Evolutionary conservation across 345 rosid genomes (phyloP).

Genomic region (Excoecaria agallocha): DNA sequence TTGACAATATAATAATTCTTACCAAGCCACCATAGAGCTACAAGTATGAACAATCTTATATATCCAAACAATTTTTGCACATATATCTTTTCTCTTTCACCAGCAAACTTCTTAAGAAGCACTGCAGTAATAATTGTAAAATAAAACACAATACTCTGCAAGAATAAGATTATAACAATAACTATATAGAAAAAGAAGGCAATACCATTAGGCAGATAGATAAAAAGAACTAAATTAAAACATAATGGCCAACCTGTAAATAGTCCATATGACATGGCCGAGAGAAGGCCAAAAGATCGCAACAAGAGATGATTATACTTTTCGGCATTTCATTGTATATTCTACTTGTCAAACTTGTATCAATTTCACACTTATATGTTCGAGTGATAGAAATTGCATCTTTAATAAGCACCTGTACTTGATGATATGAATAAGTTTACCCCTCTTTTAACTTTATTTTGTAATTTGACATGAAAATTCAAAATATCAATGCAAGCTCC

Average conservation of each 20-base stretch:
- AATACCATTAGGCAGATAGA: not conserved
- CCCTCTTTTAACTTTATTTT: too few relatives aligned
- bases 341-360: too few relatives aligned
- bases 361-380: too few relatives aligned
- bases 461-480: too few relatives aligned
- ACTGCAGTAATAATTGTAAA: constrained; percentile 49
- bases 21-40: constrained; percentile 99
- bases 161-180: not conserved
- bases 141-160: constrained; percentile 12
- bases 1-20: constrained; percentile 24
- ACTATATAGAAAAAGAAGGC: not conserved
- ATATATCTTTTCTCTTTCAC: constrained; percentile 90
- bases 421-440: too few relatives aligned
- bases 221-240: not conserved
- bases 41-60: constrained; percentile 90
- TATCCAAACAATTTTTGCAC: constrained; percentile 98
- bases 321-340: too few relatives aligned
- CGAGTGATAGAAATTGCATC: too few relatives aligned
- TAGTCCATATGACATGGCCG: constrained; percentile 89
- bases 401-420: too few relatives aligned
- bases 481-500: too few relatives aligned
- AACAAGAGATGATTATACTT: too few relatives aligned
- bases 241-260: constrained; percentile 61
- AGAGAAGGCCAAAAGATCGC: constrained; percentile 98
- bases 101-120: constrained; percentile 91